Evolutionary conservation across 2,329 filamentous ascomycete species (phyloP).

Genomic region (Apiospora hydei): DNA sequence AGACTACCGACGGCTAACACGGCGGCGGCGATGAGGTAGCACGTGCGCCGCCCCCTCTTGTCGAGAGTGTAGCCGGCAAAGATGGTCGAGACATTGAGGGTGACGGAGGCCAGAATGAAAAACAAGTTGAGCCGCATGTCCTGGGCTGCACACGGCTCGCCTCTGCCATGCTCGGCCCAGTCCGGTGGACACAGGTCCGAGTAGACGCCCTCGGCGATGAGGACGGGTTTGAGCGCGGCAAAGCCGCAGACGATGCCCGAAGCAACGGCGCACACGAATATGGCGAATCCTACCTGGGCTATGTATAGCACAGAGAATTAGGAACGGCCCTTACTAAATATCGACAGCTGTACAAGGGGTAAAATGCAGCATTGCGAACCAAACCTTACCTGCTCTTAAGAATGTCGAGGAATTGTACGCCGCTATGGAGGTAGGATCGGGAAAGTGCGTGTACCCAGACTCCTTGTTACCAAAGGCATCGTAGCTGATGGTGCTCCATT

Average conservation of each 20-base stretch:
- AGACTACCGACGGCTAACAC: constrained; percentile 65
- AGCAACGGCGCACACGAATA: constrained; percentile 70
- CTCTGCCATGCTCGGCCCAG: constrained; percentile 45
- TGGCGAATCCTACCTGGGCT: constrained; percentile 69
- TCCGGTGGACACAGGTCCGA: constrained; percentile 57
- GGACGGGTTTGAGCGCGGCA: constrained; percentile 68
- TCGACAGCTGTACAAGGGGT: no score
- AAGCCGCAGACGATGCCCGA: constrained; percentile 72
- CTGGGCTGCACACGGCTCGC: constrained; percentile 59
- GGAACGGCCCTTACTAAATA: background rate
- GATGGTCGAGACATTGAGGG: constrained; percentile 71
- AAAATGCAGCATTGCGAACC: no score
- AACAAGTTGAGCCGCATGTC: constrained; percentile 67
- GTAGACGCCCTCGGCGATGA: constrained; percentile 66
- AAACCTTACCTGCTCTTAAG: background rate
- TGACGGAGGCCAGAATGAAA: constrained; percentile 74
- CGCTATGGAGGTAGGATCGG: constrained; percentile 9
- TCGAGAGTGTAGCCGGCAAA: constrained; percentile 73
- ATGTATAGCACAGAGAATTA: background rate
- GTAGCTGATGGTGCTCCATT: constrained; percentile 10
- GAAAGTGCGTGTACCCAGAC: background rate
- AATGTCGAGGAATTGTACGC: background rate
- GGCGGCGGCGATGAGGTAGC: constrained; percentile 66
- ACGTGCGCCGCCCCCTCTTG: constrained; percentile 68
- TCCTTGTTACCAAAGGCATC: background rate